A percentile compares a stretch with the other conserved stretches of the same genome.
Evolutionary conservation across 306 rosid species (phyloP).

Genomic region (Cicer pinnatifidum): DNA sequence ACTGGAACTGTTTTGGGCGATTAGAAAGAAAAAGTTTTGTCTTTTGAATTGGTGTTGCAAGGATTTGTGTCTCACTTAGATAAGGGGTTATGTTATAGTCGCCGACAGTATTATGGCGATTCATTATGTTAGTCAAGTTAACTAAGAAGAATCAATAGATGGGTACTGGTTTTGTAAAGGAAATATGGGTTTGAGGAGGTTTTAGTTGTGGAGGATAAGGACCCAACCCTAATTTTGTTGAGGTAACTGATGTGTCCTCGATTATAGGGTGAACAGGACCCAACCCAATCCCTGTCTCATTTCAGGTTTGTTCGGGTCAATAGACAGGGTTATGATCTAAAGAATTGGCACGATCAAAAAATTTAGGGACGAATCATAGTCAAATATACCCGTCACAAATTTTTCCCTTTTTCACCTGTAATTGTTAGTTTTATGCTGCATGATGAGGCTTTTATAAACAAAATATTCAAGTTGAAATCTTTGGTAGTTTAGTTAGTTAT

Average conservation of each 20-base stretch:
- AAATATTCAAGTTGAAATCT: background rate
- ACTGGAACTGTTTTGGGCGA: background rate
- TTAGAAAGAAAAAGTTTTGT: background rate
- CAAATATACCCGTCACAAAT: background rate
- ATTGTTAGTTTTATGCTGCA: background rate
- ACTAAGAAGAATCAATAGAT: constrained; percentile 22
- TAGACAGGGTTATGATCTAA: background rate
- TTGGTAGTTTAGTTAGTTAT: background rate
- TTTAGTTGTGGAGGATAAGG: background rate
- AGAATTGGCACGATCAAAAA: background rate
- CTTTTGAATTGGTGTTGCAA: constrained; percentile 23
- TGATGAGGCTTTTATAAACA: background rate
- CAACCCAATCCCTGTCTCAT: background rate
- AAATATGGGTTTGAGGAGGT: background rate
- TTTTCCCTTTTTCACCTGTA: background rate
- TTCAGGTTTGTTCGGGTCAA: background rate
- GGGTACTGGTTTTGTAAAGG: background rate
- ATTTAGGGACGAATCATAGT: background rate
- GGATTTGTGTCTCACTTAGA: constrained; percentile 10
- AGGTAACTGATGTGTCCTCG: background rate
- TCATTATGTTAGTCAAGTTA: background rate
- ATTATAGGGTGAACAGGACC: background rate
- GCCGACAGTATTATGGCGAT: background rate
- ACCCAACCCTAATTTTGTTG: constrained; percentile 1
- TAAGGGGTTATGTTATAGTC: constrained; percentile 14